A percentile compares a stretch with the other conserved stretches of the same genome.
Evolutionary conservation across 768 basidiomycete genomes (phyloP).

Genomic region (Boletales sp.): DNA sequence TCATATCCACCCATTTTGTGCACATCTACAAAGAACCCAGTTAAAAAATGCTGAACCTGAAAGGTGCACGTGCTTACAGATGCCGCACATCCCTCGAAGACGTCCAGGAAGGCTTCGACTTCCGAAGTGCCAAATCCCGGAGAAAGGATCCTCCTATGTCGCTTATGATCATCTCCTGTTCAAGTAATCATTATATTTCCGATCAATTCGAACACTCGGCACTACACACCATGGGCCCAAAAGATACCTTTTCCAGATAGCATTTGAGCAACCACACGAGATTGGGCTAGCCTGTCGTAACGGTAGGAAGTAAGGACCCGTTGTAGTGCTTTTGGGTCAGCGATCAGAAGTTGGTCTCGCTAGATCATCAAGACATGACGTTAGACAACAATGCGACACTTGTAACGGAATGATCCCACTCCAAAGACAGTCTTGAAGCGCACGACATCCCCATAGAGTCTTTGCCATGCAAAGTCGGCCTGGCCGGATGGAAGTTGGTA

Average conservation of each 20-base stretch:
- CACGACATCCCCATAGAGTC: constrained; percentile 26
- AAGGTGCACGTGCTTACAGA: constrained; percentile 8
- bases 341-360: constrained; percentile 43
- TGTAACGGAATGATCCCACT: constrained; percentile 7
- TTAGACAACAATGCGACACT: background rate
- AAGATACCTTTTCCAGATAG: constrained; percentile 33
- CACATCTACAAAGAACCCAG: constrained; percentile 17
- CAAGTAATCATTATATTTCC: constrained; percentile 5
- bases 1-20: constrained; percentile 20
- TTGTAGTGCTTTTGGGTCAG: constrained; percentile 45
- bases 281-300: constrained; percentile 35
- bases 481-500: constrained; percentile 25
- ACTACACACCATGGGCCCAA: constrained; percentile 38
- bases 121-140: constrained; percentile 54
- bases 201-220: background rate
- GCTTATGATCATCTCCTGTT: constrained; percentile 43
- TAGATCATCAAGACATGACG: constrained; percentile 15
- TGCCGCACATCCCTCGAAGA: constrained; percentile 40
- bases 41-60: background rate
- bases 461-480: constrained; percentile 29
- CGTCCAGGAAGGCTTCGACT: constrained; percentile 45
- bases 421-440: constrained; percentile 27
- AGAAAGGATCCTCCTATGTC: constrained; percentile 52
- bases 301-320: constrained; percentile 41
- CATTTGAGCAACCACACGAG: constrained; percentile 12